Evolutionary conservation across 2,329 filamentous ascomycete genomes (phyloP), one percentile per base, ranked within the genome.

Genomic region (Chaetomiaceae sp.): DNA sequence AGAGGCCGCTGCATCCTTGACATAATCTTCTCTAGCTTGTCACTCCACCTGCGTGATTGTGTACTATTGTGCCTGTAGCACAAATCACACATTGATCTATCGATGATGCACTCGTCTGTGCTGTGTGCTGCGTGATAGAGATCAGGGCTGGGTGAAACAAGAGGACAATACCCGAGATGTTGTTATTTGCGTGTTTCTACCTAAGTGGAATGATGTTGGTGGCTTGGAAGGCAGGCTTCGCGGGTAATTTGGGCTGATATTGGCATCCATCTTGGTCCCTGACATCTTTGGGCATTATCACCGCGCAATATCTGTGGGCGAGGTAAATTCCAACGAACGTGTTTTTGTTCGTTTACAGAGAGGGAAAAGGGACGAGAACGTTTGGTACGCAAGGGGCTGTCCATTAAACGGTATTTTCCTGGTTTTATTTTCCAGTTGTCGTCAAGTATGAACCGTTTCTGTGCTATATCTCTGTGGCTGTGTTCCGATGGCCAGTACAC

Each of bases 51-150:
- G 32, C 40, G 32, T 23, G 18, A n/a, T 29, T 16, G 21, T 42
- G 36, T 36, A 20, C n/a, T 18, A 21, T 20, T 9, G 16, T 33
- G 5, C 11, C 3, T 20, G 50, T 47, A 41, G 29, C 30, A 46
- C 23, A 9, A 16, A 20, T 23, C 13, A 16, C 11, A 14, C 32
- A 43, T 43, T 18, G 34, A 45, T 54, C 34, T 45, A 27, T 20
- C 51, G 40, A 54, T 54, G 45, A 11, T 33, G 45, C 25, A 30
- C 33, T 11, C 40, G 34, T 33, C 45, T 45, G 27, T 34, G 5
- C 4, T 43, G 37, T 9, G 29, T 37, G 34, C n/a, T n/a, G 37
- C 44, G 20, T 9, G n/a, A 41, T 14, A 5, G 11, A 6, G 10
- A 27, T 48, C 21, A 10, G 21, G 16, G 32, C 5, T 38, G 21